Evolutionary conservation across 1,284 basidiomycete species (phyloP).

Genomic region (Irpex rosettiformis): DNA sequence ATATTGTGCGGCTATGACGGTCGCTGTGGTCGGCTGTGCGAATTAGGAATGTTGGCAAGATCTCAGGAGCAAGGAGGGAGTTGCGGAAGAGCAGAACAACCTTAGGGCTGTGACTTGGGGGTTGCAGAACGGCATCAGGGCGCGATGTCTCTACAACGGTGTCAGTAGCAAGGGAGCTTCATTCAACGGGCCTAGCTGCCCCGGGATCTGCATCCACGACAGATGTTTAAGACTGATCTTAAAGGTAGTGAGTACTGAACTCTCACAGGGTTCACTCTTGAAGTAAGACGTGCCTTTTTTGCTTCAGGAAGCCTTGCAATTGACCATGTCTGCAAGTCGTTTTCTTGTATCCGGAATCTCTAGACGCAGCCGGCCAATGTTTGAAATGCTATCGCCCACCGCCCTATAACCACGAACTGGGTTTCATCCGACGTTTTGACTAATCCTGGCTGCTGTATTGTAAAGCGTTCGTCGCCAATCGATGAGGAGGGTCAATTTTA

Average conservation of each 20-base stretch:
- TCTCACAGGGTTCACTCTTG: background rate
- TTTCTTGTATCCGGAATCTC: background rate
- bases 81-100: background rate
- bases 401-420: background rate
- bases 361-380: background rate
- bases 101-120: too few relatives aligned
- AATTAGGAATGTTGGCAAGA: too few relatives aligned
- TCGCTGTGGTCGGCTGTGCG: background rate
- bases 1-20: background rate
- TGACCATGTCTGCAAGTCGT: background rate
- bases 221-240: background rate
- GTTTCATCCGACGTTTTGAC: background rate
- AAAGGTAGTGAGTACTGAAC: background rate
- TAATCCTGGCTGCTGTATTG: background rate
- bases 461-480: background rate
- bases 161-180: background rate
- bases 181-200: background rate
- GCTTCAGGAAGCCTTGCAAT: background rate
- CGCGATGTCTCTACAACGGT: too few relatives aligned
- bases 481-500: background rate
- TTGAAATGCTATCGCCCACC: background rate
- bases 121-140: too few relatives aligned
- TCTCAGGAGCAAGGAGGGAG: too few relatives aligned
- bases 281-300: background rate
- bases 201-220: background rate